These are phyloP conservation scores for Magnusiomyces ingens DNA, from an alignment of 1,139 yeast species.

Conservation along the genomic window DNA sequence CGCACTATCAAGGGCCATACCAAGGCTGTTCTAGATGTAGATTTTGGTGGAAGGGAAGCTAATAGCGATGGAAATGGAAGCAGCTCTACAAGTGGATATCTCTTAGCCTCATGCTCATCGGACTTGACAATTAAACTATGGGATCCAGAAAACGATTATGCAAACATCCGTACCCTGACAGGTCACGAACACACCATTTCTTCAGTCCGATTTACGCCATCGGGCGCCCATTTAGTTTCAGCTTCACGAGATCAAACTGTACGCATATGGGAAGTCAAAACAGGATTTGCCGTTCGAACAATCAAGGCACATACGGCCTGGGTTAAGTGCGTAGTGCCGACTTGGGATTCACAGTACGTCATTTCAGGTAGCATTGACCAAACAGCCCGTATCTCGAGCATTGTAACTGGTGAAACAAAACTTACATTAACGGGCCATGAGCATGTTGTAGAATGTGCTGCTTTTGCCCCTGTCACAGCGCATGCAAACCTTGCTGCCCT, in stretches of 20 bases:
- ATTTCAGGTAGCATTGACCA: constrained; percentile 81
- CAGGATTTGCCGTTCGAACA: constrained; percentile 62
- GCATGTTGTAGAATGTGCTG: constrained; percentile 74
- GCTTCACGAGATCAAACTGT: constrained; percentile 73
- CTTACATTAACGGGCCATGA: constrained; percentile 68
- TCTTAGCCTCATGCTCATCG: constrained; percentile 63
- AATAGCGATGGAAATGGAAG: constrained; percentile 2
- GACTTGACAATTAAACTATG: constrained; percentile 70
- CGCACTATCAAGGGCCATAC: constrained; percentile 71
- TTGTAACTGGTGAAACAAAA: constrained; percentile 61
- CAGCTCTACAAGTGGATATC: constrained; percentile 33
- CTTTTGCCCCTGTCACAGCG: constrained; percentile 54
- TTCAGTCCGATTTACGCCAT: constrained; percentile 48
- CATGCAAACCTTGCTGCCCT: constrained; percentile 47
- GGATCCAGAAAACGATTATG: constrained; percentile 49
- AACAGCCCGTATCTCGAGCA: constrained; percentile 55
- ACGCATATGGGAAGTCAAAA: constrained; percentile 67
- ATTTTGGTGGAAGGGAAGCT: constrained; percentile 34
- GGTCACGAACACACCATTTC: constrained; percentile 95
- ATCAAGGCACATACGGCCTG: constrained; percentile 83
- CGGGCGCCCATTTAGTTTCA: constrained; percentile 47
- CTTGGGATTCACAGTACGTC: constrained; percentile 48
- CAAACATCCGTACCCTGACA: constrained; percentile 55
- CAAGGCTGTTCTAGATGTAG: constrained; percentile 57
- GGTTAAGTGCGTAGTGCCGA: constrained; percentile 64